phyloP scores from a whole-genome alignment of 345 rosid genomes.

The Hibiscus tridactylites region DNA sequence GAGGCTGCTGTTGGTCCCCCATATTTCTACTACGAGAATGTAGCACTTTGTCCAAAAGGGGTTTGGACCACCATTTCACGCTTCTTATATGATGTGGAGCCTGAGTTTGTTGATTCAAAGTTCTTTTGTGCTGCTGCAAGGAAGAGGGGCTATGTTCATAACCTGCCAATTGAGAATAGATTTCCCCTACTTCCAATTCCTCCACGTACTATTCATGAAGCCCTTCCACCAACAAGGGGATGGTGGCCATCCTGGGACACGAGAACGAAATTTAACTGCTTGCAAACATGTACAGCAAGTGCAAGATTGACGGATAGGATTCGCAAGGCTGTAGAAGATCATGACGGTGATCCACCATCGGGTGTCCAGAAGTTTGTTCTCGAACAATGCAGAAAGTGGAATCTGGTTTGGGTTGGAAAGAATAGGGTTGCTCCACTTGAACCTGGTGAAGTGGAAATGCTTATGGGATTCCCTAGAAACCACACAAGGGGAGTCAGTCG shows the following conservation, averaged over 20 bases:
- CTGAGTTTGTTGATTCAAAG: slow-evolving; percentile 81
- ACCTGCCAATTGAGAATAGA: slow-evolving; percentile 57
- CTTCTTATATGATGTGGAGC: slow-evolving; percentile 55
- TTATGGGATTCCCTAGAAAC: slow-evolving; percentile 79
- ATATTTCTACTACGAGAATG: slow-evolving; percentile 83
- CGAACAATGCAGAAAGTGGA: slow-evolving; percentile 75
- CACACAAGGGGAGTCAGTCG: slow-evolving; percentile 58
- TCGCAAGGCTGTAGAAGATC: slow-evolving; percentile 44
- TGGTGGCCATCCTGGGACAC: slow-evolving; percentile 96
- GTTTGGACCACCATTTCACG: slow-evolving; percentile 86
- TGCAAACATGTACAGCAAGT: slow-evolving; percentile 61
- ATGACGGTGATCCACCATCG: slow-evolving; percentile 47
- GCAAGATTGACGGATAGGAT: slow-evolving; percentile 71
- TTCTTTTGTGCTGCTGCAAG: slow-evolving; percentile 83
- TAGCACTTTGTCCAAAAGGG: slow-evolving; percentile 85
- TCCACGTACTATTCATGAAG: slow-evolving; percentile 56
- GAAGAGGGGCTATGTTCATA: slow-evolving; percentile 85
- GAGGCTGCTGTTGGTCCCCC: slow-evolving; percentile 61
- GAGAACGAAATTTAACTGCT: slow-evolving; percentile 71
- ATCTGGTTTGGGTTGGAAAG: slow-evolving; percentile 88
- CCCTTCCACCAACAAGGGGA: slow-evolving; percentile 54
- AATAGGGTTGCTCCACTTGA: slow-evolving; percentile 84
- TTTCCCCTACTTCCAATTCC: slow-evolving; percentile 68
- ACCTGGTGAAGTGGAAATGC: slow-evolving; percentile 84
- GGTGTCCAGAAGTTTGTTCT: slow-evolving; percentile 44